Evolutionary conservation across 306 rosid genomes (phyloP).

Genomic region (Quercus variabilis): DNA sequence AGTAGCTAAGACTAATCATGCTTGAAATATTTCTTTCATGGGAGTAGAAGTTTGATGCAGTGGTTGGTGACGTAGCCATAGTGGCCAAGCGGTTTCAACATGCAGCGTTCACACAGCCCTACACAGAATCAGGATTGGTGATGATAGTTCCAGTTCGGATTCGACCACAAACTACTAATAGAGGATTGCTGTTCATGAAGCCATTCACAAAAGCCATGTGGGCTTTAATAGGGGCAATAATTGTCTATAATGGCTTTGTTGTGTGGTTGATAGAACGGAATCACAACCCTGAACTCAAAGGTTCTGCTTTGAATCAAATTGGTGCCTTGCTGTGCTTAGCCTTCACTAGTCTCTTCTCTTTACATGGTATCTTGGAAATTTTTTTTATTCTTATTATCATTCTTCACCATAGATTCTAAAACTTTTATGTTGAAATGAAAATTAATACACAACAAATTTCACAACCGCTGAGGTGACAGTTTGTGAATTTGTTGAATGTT

Average conservation of each 20-base stretch:
- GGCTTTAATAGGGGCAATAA: constrained; percentile 25
- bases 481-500: no score
- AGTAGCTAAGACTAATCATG: no score
- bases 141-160: constrained; percentile 39
- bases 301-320: constrained; percentile 37
- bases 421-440: not conserved
- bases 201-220: constrained; percentile 52
- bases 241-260: constrained; percentile 47
- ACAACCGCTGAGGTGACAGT: no score
- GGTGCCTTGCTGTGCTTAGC: constrained; percentile 40
- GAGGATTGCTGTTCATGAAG: constrained; percentile 38
- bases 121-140: constrained; percentile 42
- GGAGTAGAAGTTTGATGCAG: constrained; percentile 44
- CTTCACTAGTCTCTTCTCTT: constrained; percentile 40
- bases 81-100: constrained; percentile 17
- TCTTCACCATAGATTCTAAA: not conserved
- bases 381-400: not conserved
- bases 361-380: constrained; percentile 31
- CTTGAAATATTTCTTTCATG: not conserved
- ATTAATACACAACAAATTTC: no score
- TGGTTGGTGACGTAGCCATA: constrained; percentile 45
- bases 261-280: constrained; percentile 48
- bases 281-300: constrained; percentile 20
- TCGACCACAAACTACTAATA: constrained; percentile 13
- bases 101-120: constrained; percentile 46